phyloP scores from a whole-genome alignment of 129 eudicot genomes.

The Logfia minima region DNA sequence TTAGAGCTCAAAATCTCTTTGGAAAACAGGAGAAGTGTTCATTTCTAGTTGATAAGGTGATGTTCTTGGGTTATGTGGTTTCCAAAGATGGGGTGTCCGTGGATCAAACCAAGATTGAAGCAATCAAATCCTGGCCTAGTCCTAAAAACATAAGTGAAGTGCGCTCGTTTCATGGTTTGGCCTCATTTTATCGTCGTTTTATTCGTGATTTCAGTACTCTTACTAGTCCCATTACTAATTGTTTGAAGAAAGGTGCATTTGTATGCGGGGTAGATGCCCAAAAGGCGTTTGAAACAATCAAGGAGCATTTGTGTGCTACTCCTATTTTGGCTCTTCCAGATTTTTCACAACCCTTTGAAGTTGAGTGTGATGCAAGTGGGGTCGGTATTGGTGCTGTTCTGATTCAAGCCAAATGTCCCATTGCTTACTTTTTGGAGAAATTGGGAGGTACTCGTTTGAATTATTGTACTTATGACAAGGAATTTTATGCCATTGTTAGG shows the following conservation, averaged over 20 bases:
- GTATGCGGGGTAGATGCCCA: too few species aligned
- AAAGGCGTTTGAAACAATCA: background rate
- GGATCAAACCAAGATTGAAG: too few species aligned
- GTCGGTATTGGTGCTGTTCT: background rate
- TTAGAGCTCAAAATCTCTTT: too few species aligned
- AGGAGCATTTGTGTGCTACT: background rate
- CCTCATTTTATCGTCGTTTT: background rate
- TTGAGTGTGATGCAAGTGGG: background rate
- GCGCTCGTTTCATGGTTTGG: background rate
- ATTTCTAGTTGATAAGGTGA: too few species aligned
- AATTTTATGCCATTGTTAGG: background rate
- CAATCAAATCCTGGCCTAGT: too few species aligned
- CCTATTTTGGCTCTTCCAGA: background rate
- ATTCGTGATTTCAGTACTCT: background rate
- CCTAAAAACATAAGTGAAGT: too few species aligned
- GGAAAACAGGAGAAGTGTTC: too few species aligned
- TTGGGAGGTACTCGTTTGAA: background rate
- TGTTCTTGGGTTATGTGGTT: too few species aligned
- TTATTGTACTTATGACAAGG: slow-evolving; percentile 1
- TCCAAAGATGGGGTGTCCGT: too few species aligned
- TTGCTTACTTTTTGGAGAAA: too few species aligned
- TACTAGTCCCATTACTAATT: background rate
- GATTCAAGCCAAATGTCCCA: background rate
- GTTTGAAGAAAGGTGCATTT: slow-evolving; percentile 1
- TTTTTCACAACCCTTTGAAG: background rate